Evolutionary conservation across 2,329 filamentous ascomycete species (phyloP).

Genomic region (Diplodia seriata): DNA sequence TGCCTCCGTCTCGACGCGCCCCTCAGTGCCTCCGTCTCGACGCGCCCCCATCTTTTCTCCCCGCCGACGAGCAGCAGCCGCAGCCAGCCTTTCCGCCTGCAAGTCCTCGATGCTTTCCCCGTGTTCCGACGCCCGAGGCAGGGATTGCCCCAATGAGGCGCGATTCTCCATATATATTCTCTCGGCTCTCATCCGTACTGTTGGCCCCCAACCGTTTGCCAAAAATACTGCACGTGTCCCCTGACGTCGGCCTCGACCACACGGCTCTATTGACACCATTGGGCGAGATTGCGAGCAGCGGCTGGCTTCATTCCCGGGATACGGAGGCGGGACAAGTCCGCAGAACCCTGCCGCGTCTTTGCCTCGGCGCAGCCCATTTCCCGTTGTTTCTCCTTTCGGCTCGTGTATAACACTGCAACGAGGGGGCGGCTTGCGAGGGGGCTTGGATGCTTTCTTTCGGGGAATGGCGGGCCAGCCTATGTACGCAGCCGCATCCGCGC

Average conservation of each 20-base stretch:
- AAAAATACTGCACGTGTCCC: constrained; percentile 8
- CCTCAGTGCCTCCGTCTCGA: too few relatives aligned
- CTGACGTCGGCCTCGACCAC: background rate
- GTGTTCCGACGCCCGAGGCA: constrained; percentile 10
- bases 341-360: background rate
- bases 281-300: background rate
- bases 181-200: constrained; percentile 4
- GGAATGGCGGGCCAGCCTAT: constrained; percentile 11
- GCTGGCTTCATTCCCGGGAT: background rate
- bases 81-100: background rate
- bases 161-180: constrained; percentile 11
- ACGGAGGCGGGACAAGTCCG: background rate
- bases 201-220: constrained; percentile 13
- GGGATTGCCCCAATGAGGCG: background rate
- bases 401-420: background rate
- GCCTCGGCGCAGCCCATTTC: background rate
- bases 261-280: constrained; percentile 7
- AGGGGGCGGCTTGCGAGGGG: background rate
- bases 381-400: background rate
- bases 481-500: constrained; percentile 27
- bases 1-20: too few relatives aligned
- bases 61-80: too few relatives aligned
- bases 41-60: too few relatives aligned
- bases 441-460: background rate
- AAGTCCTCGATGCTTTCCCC: background rate